Evolutionary conservation across 345 rosid species (phyloP), one percentile per base, ranked within the genome.

Genomic region (Carallia brachiata): DNA sequence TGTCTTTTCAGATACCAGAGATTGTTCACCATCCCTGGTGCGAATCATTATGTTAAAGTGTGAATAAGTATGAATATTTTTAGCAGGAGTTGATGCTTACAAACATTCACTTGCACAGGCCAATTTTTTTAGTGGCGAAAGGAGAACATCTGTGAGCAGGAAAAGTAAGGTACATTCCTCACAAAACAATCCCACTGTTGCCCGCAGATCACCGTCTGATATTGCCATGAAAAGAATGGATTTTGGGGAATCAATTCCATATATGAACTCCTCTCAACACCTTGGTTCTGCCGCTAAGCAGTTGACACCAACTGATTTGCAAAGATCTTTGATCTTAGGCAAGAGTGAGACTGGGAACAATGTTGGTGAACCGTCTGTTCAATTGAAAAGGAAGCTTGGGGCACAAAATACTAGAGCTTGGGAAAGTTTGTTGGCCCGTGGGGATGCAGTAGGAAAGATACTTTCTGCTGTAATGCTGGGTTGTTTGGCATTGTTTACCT

Each of bases 21-120:
- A 88, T 69, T 90, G 87, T 86, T 87, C 93, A 73, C 87, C 96
- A 18, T 87, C 90, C 67, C 79, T 95, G 97, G 97, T 92, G 77
- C 85, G 88, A 73, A 52, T 27, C 61, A 59, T 73, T 59, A 30
- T 62, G 62, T 70, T 63, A 59, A 57, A 66, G 30, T 55, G 34
- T 18, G 2, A 52, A 52, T 53, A 48, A 61, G 32, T 50, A 10
- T 18, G 30, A 16, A 37, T 18, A 39, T 50, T 36, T 9, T 50
- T 62, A 32, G 48, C 18, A 37, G 31, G 81, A 47, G 58, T 50
- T 30, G 63, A 47, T 63, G 31, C 64, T 80, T 37, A 78, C 62
- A 65, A 60, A 27, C 23, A 68, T 70, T 53, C 66, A 67, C 75
- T 37, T 71, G 62, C 73, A 73, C 89, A 90, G 99, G 83, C 79